Base-by-base conservation (phyloP, 352 stramenopile species). In the Pelagophyceae sp. region DNA sequence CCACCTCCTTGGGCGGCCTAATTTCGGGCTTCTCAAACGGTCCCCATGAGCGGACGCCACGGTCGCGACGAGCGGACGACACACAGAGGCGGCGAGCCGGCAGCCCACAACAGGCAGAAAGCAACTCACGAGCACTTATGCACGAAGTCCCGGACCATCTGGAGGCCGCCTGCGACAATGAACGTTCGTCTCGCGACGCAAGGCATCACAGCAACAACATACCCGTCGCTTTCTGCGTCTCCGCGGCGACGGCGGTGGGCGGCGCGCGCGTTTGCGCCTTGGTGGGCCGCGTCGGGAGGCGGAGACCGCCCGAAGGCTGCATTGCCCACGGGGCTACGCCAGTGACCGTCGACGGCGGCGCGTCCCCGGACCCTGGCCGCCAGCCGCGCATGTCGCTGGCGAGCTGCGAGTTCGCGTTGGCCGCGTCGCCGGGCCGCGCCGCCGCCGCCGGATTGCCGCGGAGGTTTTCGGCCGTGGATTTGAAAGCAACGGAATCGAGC, bases 311-410 rank as follows among this genome's bases (percentile, higher is more conserved):
- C n/a, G n/a, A n/a, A n/a, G n/a, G n/a, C n/a, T n/a, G n/a, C n/a
- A n/a, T n/a, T 19, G 85, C 85, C 88, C 88, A 93, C 11, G 88
- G 87, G 60, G 88, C 88, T 32, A 91, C 87, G 45, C 88, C 88
- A 27, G 87, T 93, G 67, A 78, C 70, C 17, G 63, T 15, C 38
- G 77, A 17, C 50, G 61, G 58, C 11, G 76, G 58, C 58, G 58
- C 23, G 23, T 15, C 58, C 11, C 70, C 51, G 72, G 78, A 45
- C 29, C 60, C 33, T n/a, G 35, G 38, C 51, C 74, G 67, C 35
- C 32, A 60, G 23, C 23, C 38, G 45, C 76, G 70, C 50, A 54
- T 75, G 76, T 60, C 23, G 29, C 38, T 0, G 27, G 0, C 29
- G 60, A 25, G 71, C 78, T n/a, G n/a, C n/a, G n/a, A n/a, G n/a